Evolutionary conservation across 192 early-diverging fungal genomes (phyloP).

Genomic region (Dispira parvispora): DNA sequence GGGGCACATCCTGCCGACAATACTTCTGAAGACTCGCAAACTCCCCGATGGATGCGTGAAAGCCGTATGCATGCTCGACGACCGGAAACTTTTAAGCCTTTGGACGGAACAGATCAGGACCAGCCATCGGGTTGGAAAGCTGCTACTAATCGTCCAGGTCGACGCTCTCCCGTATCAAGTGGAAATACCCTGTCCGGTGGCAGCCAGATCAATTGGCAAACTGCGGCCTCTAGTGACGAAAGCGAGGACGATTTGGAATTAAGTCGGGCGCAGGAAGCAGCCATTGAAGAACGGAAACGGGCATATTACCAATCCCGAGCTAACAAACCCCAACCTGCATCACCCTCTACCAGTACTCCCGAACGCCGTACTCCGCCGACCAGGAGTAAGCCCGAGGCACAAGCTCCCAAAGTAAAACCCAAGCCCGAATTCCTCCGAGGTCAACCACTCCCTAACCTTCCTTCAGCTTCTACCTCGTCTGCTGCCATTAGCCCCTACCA

Average conservation of each 20-base stretch:
- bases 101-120: not conserved
- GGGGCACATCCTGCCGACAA: too few species aligned
- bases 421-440: slow-evolving; percentile 5
- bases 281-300: not conserved
- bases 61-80: not conserved
- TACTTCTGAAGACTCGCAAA: not conserved
- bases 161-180: not conserved
- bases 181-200: not conserved
- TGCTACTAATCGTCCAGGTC: not conserved
- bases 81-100: not conserved
- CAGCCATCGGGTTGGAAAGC: not conserved
- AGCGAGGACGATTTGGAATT: slow-evolving; percentile 1
- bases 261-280: not conserved
- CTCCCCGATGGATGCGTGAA: slow-evolving; percentile 9
- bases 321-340: not conserved
- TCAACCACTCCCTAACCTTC: not conserved
- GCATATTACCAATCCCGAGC: slow-evolving; percentile 1
- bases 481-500: not conserved
- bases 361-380: slow-evolving; percentile 6
- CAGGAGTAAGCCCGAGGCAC: not conserved
- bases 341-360: slow-evolving; percentile 11
- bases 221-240: not conserved
- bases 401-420: not conserved
- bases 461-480: slow-evolving; percentile 16
- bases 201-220: not conserved